Evolutionary conservation across 768 basidiomycete species (phyloP).

Genomic region (Boletellus ananas): DNA sequence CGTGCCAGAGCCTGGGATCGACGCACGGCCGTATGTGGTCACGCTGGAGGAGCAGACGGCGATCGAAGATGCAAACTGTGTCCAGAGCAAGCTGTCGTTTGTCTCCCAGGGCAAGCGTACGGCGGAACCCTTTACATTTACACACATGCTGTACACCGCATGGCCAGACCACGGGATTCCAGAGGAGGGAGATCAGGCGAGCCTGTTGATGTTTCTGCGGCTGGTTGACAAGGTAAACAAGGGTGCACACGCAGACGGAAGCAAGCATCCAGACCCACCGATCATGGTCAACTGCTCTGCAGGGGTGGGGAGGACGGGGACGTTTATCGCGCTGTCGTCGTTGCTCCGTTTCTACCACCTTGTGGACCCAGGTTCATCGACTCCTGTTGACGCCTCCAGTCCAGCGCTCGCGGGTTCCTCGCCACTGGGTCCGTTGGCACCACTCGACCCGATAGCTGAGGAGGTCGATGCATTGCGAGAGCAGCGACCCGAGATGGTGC

Average conservation of each 20-base stretch:
- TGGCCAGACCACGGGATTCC: constrained; percentile 92
- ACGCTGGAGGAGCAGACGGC: constrained; percentile 46
- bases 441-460: constrained; percentile 52
- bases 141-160: constrained; percentile 66
- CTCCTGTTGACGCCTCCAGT: constrained; percentile 24
- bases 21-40: constrained; percentile 48
- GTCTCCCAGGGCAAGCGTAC: constrained; percentile 31
- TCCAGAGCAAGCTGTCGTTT: constrained; percentile 59
- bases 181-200: constrained; percentile 50
- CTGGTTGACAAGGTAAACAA: constrained; percentile 65
- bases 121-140: constrained; percentile 47
- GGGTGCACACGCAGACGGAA: constrained; percentile 28
- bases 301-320: constrained; percentile 82
- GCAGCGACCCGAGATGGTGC: constrained; percentile 80
- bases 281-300: constrained; percentile 84
- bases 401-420: constrained; percentile 38
- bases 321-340: constrained; percentile 79
- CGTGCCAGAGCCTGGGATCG: constrained; percentile 41
- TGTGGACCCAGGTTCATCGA: constrained; percentile 29
- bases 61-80: constrained; percentile 56
- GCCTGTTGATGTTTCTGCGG: constrained; percentile 56
- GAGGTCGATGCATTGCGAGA: constrained; percentile 79
- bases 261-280: constrained; percentile 61
- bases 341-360: constrained; percentile 62
- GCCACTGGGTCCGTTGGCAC: constrained; percentile 56